Conservation (phyloP, 2,329 filamentous ascomycete genomes). For the Aureobasidium uvarum region DNA sequence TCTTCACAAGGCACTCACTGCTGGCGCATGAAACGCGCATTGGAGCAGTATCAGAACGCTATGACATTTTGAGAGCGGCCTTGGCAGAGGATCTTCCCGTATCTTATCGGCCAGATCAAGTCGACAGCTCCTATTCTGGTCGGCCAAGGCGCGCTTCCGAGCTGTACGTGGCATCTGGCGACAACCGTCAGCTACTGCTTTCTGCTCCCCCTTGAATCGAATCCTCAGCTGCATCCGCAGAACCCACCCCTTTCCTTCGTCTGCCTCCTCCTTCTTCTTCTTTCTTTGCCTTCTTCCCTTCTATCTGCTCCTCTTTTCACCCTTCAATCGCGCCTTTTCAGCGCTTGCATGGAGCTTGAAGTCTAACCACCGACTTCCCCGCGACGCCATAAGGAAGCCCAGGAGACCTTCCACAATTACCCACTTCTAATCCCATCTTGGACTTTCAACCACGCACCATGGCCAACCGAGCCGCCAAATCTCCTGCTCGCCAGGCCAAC, state of each 20-base stretch:
- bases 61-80: not conserved
- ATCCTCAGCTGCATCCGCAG: not conserved
- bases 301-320: not conserved
- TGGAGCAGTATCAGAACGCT: not conserved
- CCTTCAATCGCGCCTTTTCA: slow-evolving; percentile 1
- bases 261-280: slow-evolving; percentile 8
- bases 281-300: slow-evolving; percentile 16
- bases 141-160: slow-evolving; percentile 8
- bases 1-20: not conserved
- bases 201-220: slow-evolving; percentile 8
- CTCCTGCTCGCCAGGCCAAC: slow-evolving; percentile 18
- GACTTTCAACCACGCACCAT: slow-evolving; percentile 4
- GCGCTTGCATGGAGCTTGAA: slow-evolving; percentile 24
- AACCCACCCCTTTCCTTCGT: slow-evolving; percentile 12
- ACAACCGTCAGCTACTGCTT: slow-evolving; percentile 11
- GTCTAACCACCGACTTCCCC: slow-evolving; percentile 20
- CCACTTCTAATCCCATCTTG: slow-evolving; percentile 16
- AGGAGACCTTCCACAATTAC: slow-evolving; percentile 19
- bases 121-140: slow-evolving; percentile 1
- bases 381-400: slow-evolving; percentile 4
- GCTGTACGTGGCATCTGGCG: slow-evolving; percentile 18
- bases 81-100: slow-evolving; percentile 16
- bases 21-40: not conserved
- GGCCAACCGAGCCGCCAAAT: slow-evolving; percentile 25
- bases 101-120: not conserved